Conservation (phyloP, 257 asterid genomes). For the Anisodus tanguticus region DNA sequence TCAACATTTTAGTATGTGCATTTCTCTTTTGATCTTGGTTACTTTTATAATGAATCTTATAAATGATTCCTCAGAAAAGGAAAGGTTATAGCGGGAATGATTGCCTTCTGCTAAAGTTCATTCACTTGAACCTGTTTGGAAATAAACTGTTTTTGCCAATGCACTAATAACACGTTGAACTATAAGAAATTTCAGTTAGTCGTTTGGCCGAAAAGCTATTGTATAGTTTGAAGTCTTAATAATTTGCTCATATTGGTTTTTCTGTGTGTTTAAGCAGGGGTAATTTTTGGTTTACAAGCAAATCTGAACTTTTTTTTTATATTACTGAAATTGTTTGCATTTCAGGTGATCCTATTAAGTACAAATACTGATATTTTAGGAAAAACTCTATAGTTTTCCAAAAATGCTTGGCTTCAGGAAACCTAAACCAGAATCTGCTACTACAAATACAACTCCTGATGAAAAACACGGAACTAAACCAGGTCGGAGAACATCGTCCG, state of each 20-base stretch:
- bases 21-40: not conserved
- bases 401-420: slow-evolving; percentile 84
- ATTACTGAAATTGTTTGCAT: slow-evolving; percentile 20
- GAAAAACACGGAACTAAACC: slow-evolving; percentile 26
- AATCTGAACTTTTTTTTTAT: not conserved
- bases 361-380: not conserved
- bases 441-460: slow-evolving; percentile 43
- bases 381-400: slow-evolving; percentile 1
- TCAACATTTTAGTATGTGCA: not conserved
- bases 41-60: not conserved
- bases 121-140: not conserved
- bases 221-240: slow-evolving; percentile 1
- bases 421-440: slow-evolving; percentile 40
- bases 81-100: not conserved
- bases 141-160: not conserved
- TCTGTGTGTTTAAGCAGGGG: not conserved
- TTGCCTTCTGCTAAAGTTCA: not conserved
- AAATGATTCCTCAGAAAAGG: not conserved
- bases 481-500: slow-evolving; percentile 61
- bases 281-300: not conserved
- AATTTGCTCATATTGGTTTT: not conserved
- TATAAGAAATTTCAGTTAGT: not conserved
- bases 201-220: not conserved
- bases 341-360: slow-evolving; percentile 1
- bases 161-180: not conserved